phyloP scores from a whole-genome alignment of 1,284 basidiomycete genomes.

The Malassezia obtusa region DNA sequence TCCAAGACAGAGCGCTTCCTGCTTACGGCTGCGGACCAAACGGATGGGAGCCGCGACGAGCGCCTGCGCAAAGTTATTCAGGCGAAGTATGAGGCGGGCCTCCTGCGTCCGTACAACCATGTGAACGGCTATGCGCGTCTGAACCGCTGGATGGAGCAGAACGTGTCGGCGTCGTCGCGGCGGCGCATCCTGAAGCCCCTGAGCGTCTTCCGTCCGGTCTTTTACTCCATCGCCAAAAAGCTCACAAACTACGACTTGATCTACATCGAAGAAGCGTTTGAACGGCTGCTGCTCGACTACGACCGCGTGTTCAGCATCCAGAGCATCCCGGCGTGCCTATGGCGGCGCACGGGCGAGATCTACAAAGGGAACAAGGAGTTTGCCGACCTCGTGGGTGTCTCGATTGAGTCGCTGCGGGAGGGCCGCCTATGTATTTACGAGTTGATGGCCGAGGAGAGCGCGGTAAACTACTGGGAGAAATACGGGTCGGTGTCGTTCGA shows the following conservation, averaged over 20 bases:
- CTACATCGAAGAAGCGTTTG: constrained; percentile 75
- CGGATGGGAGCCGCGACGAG: constrained; percentile 78
- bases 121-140: constrained; percentile 52
- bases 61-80: constrained; percentile 82
- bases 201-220: constrained; percentile 82
- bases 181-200: constrained; percentile 80
- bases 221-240: constrained; percentile 64
- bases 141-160: constrained; percentile 75
- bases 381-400: constrained; percentile 72
- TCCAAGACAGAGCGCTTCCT: constrained; percentile 64
- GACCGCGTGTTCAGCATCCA: constrained; percentile 68
- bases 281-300: constrained; percentile 85
- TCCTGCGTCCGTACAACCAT: constrained; percentile 91
- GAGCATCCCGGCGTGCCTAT: constrained; percentile 91
- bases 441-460: constrained; percentile 63
- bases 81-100: constrained; percentile 90
- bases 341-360: constrained; percentile 93
- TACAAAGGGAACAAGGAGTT: constrained; percentile 96
- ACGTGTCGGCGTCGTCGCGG: constrained; percentile 57
- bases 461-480: constrained; percentile 87
- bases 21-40: constrained; percentile 88
- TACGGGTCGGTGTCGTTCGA: constrained; percentile 60
- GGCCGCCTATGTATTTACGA: constrained; percentile 94
- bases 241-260: constrained; percentile 91
- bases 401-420: constrained; percentile 70